Percentiles rank a stretch among this genome's conserved stretches.
These are phyloP conservation scores for Ogataea trehalophila DNA, from an alignment of 805 yeast genomes.

Conservation along the genomic window DNA sequence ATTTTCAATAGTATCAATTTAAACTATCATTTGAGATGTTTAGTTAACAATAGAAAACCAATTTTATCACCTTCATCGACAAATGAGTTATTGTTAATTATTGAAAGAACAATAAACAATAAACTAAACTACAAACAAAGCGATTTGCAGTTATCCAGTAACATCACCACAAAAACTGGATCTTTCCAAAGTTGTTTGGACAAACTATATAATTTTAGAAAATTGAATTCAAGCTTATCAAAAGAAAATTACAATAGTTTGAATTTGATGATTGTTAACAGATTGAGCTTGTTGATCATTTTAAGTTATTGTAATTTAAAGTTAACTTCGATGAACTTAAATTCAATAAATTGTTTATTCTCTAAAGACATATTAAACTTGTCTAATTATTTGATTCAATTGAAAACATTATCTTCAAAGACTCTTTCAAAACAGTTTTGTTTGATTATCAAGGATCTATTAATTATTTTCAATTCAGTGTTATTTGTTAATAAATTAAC, in stretches of 20 bases:
- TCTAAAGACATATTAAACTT: constrained; percentile 6
- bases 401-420: background rate
- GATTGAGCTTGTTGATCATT: constrained; percentile 7
- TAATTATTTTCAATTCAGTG: constrained; percentile 4
- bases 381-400: constrained; percentile 9
- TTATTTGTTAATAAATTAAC: background rate
- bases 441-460: background rate
- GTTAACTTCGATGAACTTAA: constrained; percentile 5
- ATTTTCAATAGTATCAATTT: constrained; percentile 8
- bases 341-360: constrained; percentile 5
- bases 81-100: background rate
- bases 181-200: constrained; percentile 8
- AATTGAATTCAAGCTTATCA: constrained; percentile 4
- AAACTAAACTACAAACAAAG: constrained; percentile 5
- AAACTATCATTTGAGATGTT: constrained; percentile 11
- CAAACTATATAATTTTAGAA: constrained; percentile 7
- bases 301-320: constrained; percentile 12
- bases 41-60: constrained; percentile 12
- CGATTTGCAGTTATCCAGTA: constrained; percentile 5
- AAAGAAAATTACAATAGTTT: background rate
- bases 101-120: constrained; percentile 4
- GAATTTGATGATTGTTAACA: constrained; percentile 5
- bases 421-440: background rate
- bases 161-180: constrained; percentile 4
- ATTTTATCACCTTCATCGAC: constrained; percentile 2